Percentiles rank a stretch among this genome's conserved stretches.
phyloP scores from a whole-genome alignment of 2,329 filamentous ascomycete species.

The Pseudopyrenochaeta lycopersici region DNA sequence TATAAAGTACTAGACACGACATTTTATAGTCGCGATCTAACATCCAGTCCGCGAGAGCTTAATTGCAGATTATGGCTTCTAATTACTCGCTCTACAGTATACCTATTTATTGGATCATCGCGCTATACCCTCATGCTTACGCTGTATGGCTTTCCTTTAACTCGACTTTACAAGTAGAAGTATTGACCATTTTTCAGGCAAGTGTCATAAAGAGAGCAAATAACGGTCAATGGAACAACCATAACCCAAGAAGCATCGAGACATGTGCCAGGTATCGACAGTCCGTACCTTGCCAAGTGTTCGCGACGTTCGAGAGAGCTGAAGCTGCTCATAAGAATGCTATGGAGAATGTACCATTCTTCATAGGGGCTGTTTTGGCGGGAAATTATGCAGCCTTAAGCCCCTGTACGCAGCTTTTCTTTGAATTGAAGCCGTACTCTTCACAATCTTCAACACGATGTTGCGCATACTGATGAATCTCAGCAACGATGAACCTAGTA shows the following conservation, averaged over 20 bases:
- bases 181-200: neutral
- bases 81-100: conserved; percentile 40
- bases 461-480: neutral
- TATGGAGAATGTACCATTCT: conserved; percentile 57
- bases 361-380: conserved; percentile 54
- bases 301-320: conserved; percentile 53
- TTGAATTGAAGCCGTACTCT: too few relatives aligned
- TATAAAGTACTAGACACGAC: too few relatives aligned
- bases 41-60: neutral
- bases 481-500: conserved; percentile 32
- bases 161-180: neutral
- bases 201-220: conserved; percentile 16
- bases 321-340: conserved; percentile 57
- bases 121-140: conserved; percentile 28
- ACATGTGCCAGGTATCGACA: conserved; percentile 42
- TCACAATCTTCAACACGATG: neutral
- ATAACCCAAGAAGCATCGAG: conserved; percentile 49
- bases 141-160: conserved; percentile 18
- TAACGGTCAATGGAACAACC: conserved; percentile 52
- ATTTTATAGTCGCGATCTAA: too few relatives aligned
- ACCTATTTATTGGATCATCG: conserved; percentile 33
- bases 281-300: conserved; percentile 39
- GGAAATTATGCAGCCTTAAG: conserved; percentile 50
- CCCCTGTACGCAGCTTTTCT: conserved; percentile 20
- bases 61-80: conserved; percentile 18